Evolutionary conservation across 768 basidiomycete species (phyloP).

Genomic region (Amanita jacksonii): DNA sequence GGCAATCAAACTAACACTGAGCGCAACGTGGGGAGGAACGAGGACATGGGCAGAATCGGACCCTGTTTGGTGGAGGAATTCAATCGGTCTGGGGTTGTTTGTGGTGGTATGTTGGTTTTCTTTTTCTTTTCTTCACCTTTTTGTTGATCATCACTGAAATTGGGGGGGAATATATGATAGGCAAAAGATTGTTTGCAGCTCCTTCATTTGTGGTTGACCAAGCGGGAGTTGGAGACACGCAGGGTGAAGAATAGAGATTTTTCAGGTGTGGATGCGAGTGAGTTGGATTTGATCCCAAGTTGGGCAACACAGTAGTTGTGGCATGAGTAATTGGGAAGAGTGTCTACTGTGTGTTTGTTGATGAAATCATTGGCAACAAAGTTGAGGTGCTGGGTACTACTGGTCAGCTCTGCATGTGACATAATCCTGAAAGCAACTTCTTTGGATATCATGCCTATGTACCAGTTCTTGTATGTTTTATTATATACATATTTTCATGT

Average conservation of each 20-base stretch:
- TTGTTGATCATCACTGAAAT: background rate
- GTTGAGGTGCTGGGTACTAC: too few relatives aligned
- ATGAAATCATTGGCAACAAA: too few relatives aligned
- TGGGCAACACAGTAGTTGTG: too few relatives aligned
- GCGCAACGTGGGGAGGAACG: constrained; percentile 45
- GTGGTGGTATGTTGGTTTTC: background rate
- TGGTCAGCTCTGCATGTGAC: too few relatives aligned
- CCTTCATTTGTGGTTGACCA: constrained; percentile 58
- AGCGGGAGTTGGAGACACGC: constrained; percentile 62
- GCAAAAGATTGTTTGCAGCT: constrained; percentile 61
- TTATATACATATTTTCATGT: too few relatives aligned
- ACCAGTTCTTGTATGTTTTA: too few relatives aligned
- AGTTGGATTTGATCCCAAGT: constrained; percentile 50
- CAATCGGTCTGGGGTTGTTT: constrained; percentile 5
- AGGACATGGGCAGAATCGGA: constrained; percentile 58
- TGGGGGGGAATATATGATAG: constrained; percentile 31
- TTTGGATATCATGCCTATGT: too few relatives aligned
- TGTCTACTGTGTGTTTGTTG: too few relatives aligned
- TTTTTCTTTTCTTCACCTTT: constrained; percentile 1
- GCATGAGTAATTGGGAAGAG: too few relatives aligned
- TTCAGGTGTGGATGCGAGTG: constrained; percentile 55
- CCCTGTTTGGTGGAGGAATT: constrained; percentile 52
- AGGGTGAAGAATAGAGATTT: constrained; percentile 64
- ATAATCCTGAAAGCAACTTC: too few relatives aligned
- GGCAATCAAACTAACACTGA: constrained; percentile 28